These are phyloP conservation scores for Kwoniella bestiolae DNA, from an alignment of 768 basidiomycete species.

Conservation along the genomic window DNA sequence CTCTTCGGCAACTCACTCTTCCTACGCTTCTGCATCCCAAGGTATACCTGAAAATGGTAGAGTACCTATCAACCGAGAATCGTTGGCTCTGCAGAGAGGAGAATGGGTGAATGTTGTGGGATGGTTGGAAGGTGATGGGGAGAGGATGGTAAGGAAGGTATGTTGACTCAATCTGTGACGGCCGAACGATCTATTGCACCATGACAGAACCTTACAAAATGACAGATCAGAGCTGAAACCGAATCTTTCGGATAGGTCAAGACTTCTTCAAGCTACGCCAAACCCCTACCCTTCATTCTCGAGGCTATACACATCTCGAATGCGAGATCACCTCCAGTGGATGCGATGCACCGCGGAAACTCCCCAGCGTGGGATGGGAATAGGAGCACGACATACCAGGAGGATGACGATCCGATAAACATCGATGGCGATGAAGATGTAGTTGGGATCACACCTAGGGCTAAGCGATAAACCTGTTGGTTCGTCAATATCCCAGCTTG, in stretches of 20 bases:
- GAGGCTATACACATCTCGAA: slow-evolving; percentile 45
- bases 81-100: slow-evolving; percentile 32
- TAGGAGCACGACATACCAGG: background rate
- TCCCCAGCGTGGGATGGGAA: slow-evolving; percentile 7
- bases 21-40: background rate
- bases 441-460: background rate
- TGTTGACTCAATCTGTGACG: background rate
- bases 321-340: slow-evolving; percentile 23
- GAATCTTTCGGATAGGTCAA: slow-evolving; percentile 14
- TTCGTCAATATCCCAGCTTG: too few species aligned
- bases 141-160: slow-evolving; percentile 24
- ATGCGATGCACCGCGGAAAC: slow-evolving; percentile 29
- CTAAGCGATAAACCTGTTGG: background rate
- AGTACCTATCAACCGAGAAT: slow-evolving; percentile 24
- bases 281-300: slow-evolving; percentile 35
- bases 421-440: background rate
- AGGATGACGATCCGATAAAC: background rate
- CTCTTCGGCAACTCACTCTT: slow-evolving; percentile 15
- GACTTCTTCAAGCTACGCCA: slow-evolving; percentile 19
- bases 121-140: slow-evolving; percentile 41
- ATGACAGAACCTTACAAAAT: too few species aligned
- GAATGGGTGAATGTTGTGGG: slow-evolving; percentile 44
- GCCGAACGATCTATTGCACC: background rate
- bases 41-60: background rate
- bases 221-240: too few species aligned